Evolutionary conservation across 768 basidiomycete genomes (phyloP).

Genomic region (Termitomyces sp.): DNA sequence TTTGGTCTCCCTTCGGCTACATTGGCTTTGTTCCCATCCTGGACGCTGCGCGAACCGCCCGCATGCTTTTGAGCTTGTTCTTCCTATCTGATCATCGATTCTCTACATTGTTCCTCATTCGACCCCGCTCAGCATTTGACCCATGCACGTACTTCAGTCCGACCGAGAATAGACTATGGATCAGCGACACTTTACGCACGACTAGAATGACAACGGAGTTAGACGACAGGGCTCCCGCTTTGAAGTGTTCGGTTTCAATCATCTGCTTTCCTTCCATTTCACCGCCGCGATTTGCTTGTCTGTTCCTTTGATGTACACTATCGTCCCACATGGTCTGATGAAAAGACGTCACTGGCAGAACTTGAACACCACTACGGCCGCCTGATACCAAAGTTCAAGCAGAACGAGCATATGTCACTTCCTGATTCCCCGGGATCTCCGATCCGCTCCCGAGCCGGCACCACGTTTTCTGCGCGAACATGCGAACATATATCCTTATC

Average conservation of each 20-base stretch:
- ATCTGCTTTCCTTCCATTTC: no score
- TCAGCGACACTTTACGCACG: background rate
- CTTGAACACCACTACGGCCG: background rate
- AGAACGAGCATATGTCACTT: background rate
- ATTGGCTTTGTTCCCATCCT: conserved; percentile 12
- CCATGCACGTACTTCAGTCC: background rate
- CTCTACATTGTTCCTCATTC: conserved; percentile 11
- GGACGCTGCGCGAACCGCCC: background rate
- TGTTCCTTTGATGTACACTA: no score
- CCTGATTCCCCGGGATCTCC: background rate
- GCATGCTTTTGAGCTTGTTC: background rate
- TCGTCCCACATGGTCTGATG: background rate
- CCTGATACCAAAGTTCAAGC: background rate
- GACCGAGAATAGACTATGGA: background rate
- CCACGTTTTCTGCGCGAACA: background rate
- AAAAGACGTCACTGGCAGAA: background rate
- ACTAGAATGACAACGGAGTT: no score
- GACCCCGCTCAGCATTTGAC: background rate
- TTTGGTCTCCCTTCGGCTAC: conserved; percentile 1
- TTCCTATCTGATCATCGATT: conserved; percentile 7
- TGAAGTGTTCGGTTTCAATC: no score
- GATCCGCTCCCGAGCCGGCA: background rate
- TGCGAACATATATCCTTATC: background rate
- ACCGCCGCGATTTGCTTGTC: no score
- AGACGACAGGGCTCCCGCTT: no score